phyloP scores from a whole-genome alignment of 2,329 filamentous ascomycete species.

The Magnaporthiopsis incrustans region DNA sequence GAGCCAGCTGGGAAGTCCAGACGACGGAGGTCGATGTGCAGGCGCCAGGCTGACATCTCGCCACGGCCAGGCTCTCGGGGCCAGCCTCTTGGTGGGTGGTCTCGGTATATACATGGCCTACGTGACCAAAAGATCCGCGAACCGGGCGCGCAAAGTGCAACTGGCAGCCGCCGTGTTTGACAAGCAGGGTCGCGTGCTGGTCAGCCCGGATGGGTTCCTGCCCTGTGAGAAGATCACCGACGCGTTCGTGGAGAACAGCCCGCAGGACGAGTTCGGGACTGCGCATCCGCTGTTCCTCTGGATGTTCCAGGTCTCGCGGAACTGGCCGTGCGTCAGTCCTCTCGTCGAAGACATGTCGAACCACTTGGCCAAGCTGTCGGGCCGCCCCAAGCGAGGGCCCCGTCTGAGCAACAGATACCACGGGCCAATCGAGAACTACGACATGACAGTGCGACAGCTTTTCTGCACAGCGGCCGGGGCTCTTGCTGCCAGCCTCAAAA shows the following conservation, averaged over 20 bases:
- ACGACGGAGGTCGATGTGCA: too few relatives aligned
- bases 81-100: constrained; percentile 50
- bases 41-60: constrained; percentile 9
- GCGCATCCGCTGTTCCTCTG: constrained; percentile 77
- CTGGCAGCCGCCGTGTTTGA: constrained; percentile 60
- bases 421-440: constrained; percentile 59
- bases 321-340: constrained; percentile 63
- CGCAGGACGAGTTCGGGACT: constrained; percentile 61
- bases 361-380: constrained; percentile 51
- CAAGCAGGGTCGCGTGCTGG: constrained; percentile 55
- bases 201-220: constrained; percentile 60
- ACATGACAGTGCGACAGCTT: constrained; percentile 69
- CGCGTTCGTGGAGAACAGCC: constrained; percentile 59
- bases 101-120: constrained; percentile 47
- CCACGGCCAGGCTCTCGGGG: constrained; percentile 48
- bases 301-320: constrained; percentile 74
- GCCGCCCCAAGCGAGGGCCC: constrained; percentile 23
- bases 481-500: constrained; percentile 60
- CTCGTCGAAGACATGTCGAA: constrained; percentile 65
- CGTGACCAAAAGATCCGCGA: constrained; percentile 43
- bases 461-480: constrained; percentile 73
- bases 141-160: constrained; percentile 53
- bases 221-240: constrained; percentile 73
- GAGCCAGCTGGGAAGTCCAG: neutral
- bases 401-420: constrained; percentile 45